phyloP scores from a whole-genome alignment of 148 eudicot species.

The Pharnaceum exiguum region DNA sequence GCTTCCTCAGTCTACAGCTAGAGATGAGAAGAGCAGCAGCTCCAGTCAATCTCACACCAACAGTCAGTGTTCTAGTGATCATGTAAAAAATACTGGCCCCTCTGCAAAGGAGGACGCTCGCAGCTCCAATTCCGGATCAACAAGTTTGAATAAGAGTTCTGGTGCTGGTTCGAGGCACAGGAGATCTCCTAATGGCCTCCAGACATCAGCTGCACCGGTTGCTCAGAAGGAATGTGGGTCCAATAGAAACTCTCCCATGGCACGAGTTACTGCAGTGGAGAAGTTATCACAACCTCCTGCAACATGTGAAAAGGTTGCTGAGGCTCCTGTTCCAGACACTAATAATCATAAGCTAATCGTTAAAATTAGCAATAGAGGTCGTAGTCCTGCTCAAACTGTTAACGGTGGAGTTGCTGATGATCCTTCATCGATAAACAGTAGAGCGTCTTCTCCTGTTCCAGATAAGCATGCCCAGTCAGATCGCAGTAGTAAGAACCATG shows the following conservation, averaged over 20 bases:
- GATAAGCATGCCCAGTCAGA: slow-evolving; percentile 56
- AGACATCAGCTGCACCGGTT: slow-evolving; percentile 30
- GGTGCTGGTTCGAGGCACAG: slow-evolving; percentile 45
- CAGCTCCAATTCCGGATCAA: slow-evolving; percentile 50
- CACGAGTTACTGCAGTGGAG: slow-evolving; percentile 36
- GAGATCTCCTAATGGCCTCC: slow-evolving; percentile 45
- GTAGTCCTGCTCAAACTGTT: slow-evolving; percentile 53
- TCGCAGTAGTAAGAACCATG: slow-evolving; percentile 11
- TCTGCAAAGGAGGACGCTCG: slow-evolving; percentile 54
- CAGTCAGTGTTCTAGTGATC: slow-evolving; percentile 65
- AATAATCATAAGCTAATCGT: slow-evolving; percentile 67
- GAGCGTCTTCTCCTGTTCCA: slow-evolving; percentile 49
- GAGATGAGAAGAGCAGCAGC: slow-evolving; percentile 67
- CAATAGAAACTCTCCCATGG: slow-evolving; percentile 22
- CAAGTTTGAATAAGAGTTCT: slow-evolving; percentile 36
- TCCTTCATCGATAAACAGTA: slow-evolving; percentile 40
- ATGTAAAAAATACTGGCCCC: slow-evolving; percentile 33
- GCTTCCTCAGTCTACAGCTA: slow-evolving; percentile 30
- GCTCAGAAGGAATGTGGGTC: slow-evolving; percentile 30
- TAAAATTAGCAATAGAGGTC: slow-evolving; percentile 60
- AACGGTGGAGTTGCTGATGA: slow-evolving; percentile 45
- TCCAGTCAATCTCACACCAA: slow-evolving; percentile 74
- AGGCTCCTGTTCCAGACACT: slow-evolving; percentile 36
- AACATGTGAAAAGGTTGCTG: slow-evolving; percentile 35
- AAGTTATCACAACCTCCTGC: slow-evolving; percentile 34